Evolutionary conservation across 306 rosid genomes (phyloP).

Genomic region (Trifolium dubium): DNA sequence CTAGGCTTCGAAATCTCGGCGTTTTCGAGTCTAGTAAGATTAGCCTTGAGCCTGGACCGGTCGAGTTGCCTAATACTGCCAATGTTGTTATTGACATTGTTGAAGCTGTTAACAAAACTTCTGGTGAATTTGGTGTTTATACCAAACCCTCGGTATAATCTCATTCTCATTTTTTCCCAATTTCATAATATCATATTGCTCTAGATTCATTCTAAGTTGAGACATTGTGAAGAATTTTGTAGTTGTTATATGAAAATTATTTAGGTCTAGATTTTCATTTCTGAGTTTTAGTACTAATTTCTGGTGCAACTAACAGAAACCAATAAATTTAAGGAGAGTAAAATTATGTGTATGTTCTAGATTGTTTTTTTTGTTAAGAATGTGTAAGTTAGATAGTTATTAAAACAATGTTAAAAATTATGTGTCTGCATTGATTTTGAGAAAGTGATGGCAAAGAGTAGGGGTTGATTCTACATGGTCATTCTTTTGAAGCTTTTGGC

Average conservation of each 20-base stretch:
- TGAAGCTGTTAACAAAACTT: conserved; percentile 57
- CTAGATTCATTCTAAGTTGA: background rate
- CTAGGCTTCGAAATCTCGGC: conserved; percentile 70
- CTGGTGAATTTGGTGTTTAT: conserved; percentile 75
- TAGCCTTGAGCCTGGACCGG: conserved; percentile 84
- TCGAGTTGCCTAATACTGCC: conserved; percentile 79
- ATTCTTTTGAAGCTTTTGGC: conserved; percentile 8
- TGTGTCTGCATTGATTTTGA: conserved; percentile 7
- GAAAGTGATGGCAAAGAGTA: background rate
- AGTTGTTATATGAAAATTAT: background rate
- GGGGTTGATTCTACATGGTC: conserved; percentile 19
- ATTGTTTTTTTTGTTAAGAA: no score
- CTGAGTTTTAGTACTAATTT: background rate
- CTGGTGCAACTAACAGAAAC: conserved; percentile 1
- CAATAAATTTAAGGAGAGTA: background rate
- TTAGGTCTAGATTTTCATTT: conserved; percentile 19
- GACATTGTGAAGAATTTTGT: conserved; percentile 2
- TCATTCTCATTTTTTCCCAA: conserved; percentile 21
- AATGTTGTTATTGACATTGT: conserved; percentile 75
- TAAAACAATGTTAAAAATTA: conserved; percentile 12
- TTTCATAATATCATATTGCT: conserved; percentile 9
- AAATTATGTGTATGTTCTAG: background rate
- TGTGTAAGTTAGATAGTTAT: no score
- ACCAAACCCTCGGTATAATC: conserved; percentile 76
- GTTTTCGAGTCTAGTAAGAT: conserved; percentile 74